Percentiles rank a stretch among this genome's conserved stretches.
These are phyloP conservation scores for Coniferiporia weirii DNA, from an alignment of 1,284 basidiomycete species.

Conservation along the genomic window DNA sequence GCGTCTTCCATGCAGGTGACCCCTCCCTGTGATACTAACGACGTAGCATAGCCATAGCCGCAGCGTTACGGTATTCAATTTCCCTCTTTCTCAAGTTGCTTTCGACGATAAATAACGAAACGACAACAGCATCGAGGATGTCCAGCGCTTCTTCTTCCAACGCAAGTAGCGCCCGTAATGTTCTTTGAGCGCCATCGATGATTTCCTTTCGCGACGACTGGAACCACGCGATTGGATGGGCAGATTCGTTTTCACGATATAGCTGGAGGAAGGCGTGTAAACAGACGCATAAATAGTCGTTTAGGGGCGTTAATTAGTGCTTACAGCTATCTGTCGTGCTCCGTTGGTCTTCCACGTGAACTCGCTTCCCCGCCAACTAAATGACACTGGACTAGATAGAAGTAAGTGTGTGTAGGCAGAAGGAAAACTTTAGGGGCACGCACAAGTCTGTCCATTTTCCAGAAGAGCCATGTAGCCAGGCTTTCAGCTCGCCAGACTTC, in stretches of 20 bases:
- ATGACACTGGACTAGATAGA: not conserved
- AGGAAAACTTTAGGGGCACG: not conserved
- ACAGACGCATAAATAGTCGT: not conserved
- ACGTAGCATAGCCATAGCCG: not conserved
- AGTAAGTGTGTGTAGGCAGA: not conserved
- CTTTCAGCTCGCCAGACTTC: not conserved
- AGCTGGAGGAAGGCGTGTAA: not conserved
- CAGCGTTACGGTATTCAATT: not conserved
- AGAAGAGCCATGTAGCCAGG: not conserved
- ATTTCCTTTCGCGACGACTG: conserved; percentile 1
- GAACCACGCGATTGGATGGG: conserved; percentile 2
- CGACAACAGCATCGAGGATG: conserved; percentile 3
- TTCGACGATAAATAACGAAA: conserved; percentile 8
- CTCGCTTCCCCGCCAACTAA: not conserved
- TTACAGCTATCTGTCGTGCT: conserved; percentile 1
- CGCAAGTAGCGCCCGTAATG: not conserved
- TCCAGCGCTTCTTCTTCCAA: not conserved
- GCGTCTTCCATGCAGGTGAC: too few relatives aligned
- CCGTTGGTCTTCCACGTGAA: conserved; percentile 9
- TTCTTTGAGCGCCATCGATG: not conserved
- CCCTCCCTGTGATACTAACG: not conserved
- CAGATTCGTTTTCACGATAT: not conserved
- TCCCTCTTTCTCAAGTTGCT: not conserved
- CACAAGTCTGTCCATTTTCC: conserved; percentile 9
- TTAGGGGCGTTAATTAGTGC: not conserved